Conservation (phyloP, 495 filamentous ascomycete genomes). For the Amniculicola lignicola region DNA sequence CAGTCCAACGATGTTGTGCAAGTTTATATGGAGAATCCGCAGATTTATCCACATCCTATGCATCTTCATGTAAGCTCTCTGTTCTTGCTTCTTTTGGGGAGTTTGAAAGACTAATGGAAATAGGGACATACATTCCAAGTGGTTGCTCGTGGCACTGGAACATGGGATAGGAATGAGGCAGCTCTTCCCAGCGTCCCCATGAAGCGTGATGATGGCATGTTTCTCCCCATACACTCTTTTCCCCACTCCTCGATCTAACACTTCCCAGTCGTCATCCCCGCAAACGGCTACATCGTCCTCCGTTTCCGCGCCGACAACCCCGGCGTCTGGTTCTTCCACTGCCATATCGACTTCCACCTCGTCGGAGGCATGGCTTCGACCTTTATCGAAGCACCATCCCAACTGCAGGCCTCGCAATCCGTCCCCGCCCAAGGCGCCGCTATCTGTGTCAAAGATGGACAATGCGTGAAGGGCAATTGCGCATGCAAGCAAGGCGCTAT, state of each 20-base stretch:
- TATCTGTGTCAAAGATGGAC: not conserved
- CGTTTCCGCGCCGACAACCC: slow-evolving; percentile 63
- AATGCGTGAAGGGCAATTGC: slow-evolving; percentile 9
- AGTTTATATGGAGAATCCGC: slow-evolving; percentile 59
- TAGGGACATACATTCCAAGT: slow-evolving; percentile 84
- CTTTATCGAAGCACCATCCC: slow-evolving; percentile 65
- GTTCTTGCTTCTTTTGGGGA: not conserved
- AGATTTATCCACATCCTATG: slow-evolving; percentile 40
- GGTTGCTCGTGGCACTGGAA: slow-evolving; percentile 52
- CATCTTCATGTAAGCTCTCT: slow-evolving; percentile 42
- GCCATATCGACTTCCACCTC: slow-evolving; percentile 54
- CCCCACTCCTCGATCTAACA: not conserved
- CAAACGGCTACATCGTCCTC: slow-evolving; percentile 44
- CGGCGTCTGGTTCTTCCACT: slow-evolving; percentile 75
- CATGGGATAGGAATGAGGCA: slow-evolving; percentile 45
- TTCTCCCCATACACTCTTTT: slow-evolving; percentile 16
- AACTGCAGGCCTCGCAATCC: slow-evolving; percentile 51
- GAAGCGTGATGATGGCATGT: slow-evolving; percentile 49
- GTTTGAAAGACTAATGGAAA: not conserved
- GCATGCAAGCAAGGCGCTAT: not conserved
- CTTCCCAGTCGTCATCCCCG: slow-evolving; percentile 45
- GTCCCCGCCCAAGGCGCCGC: not conserved
- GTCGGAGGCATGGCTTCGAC: slow-evolving; percentile 67
- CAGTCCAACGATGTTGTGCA: slow-evolving; percentile 66
- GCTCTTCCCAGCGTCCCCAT: slow-evolving; percentile 50